Base-by-base conservation (phyloP, 2,329 filamentous ascomycete genomes). In the Colletotrichum lini region DNA sequence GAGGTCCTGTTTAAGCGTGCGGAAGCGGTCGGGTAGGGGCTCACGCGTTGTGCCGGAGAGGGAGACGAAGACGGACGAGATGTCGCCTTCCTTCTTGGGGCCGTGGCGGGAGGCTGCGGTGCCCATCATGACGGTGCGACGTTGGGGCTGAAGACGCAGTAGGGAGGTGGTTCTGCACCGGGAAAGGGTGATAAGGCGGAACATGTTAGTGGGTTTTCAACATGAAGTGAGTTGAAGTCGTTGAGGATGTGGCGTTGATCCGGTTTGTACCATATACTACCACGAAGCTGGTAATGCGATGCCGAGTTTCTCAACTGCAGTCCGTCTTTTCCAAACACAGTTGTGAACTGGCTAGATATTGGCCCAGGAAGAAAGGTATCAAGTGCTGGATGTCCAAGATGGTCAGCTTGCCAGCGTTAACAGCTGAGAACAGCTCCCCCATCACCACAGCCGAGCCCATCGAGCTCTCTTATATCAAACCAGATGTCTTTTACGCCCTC, bases 51-150 rank as follows among this genome's bases (percentile, higher is more conserved):
- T 77, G 0, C 88, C 87, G 0, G 88, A 89, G 2, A 92, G 80
- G 0, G 90, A 91, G 0, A 86, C 85, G 68, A 92, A 92, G 1
- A 89, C 82, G 62, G 90, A 89, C 0, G 89, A 90, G 44, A 92
- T 92, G 73, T 91, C 86, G 3, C 90, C 90, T 74, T 89, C 88
- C 49, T 86, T 84, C 74, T 89, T 90, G 15, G 74, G 59, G 4
- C 49, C 58, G 16, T 65, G 58, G 0, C 56, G 40, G 12, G 54
- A 23, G 13, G 23, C 49, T n/a, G 61, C 54, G 3, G 49, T 60
- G 23, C 54, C 66, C 66, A 70, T 70, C 70, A 72, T 72, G 18
- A 70, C 66, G 8, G 53, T 57, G 13, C 70, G 65, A 2, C 35
- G 54, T 16, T 72, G 63, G 8, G 40, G 40, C 7, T 21, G 21